Evolutionary conservation across 345 rosid species (phyloP), one percentile per base, ranked within the genome.

Genomic region (Raphanus sativus): DNA sequence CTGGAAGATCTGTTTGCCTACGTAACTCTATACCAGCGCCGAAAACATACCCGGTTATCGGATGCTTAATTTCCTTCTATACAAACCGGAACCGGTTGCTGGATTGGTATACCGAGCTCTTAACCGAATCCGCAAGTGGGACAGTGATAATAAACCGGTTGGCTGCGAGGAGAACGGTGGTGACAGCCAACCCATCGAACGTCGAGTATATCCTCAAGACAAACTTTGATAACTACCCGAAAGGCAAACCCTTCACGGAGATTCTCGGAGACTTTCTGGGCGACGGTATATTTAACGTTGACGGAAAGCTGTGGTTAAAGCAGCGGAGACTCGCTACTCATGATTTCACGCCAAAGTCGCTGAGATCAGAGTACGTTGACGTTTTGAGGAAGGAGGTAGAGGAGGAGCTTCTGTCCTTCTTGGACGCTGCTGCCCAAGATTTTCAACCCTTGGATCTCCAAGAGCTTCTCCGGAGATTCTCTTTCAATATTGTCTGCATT

Each of bases 211-310:
- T 93, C 29, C 97, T 93, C 68, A 88, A 84, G 70, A 89, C 93
- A 33, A 93, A 91, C 86, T 93, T 93, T 81, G 83, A 70, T 62
- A 93, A 93, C 85, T 93, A 81, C 82, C 98, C 98, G 0, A 93
- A 91, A 70, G 98, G 97, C 55, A 86, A 86, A 85, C 95, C 95
- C 59, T 93, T 93, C 69, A 93, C 97, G 5, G 95, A 91, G 24
- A 86, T 88, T 67, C 89, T 93, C 0, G 90, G 89, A n/a, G 97
- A 91, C 70, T 89, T 90, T 63, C 89, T 92, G 15, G 96, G 98
- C 13, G 75, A 65, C 36, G 94, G 96, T 4, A 87, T 92, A 65
- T 90, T 90, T 73, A 87, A 87, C 60, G 89, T 89, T 2, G 96
- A 92, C 21, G 89, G 85, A 1, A 87, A 86, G 65, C 83, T 80